A percentile compares a stretch with the other conserved stretches of the same genome.
These are phyloP conservation scores for Suillus tomentosus DNA, from an alignment of 768 basidiomycete species.

Conservation along the genomic window DNA sequence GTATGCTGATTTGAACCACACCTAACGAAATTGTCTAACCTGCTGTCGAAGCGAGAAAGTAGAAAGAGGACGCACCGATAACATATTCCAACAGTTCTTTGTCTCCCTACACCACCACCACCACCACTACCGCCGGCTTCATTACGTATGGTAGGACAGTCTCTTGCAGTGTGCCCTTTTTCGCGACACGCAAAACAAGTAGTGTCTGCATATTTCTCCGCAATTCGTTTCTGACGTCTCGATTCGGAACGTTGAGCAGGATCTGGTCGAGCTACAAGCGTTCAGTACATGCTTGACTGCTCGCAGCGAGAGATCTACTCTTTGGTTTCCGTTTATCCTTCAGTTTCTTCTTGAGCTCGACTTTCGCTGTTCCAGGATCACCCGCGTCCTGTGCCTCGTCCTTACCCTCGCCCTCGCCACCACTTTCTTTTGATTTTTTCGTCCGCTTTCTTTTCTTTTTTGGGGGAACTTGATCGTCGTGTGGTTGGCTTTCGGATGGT, in stretches of 20 bases:
- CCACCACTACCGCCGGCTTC: background rate
- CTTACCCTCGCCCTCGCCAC: constrained; percentile 19
- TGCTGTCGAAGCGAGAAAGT: background rate
- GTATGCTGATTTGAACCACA: constrained; percentile 82
- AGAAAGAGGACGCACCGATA: constrained; percentile 55
- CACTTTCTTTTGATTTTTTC: constrained; percentile 41
- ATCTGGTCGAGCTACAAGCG: constrained; percentile 21
- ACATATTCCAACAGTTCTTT: constrained; percentile 55
- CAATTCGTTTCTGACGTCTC: constrained; percentile 64
- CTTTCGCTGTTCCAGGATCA: constrained; percentile 25
- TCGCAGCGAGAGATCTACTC: constrained; percentile 20
- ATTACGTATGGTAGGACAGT: constrained; percentile 61
- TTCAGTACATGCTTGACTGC: constrained; percentile 2
- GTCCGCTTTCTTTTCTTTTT: constrained; percentile 65
- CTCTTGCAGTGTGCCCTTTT: constrained; percentile 79
- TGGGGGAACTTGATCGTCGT: constrained; percentile 28
- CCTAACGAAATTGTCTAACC: constrained; percentile 39
- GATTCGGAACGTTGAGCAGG: constrained; percentile 48
- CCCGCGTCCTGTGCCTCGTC: constrained; percentile 15
- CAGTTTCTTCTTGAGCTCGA: constrained; percentile 20
- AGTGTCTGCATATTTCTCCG: constrained; percentile 56
- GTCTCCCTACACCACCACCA: constrained; percentile 30
- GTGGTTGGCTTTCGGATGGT: constrained; percentile 12
- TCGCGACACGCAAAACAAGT: constrained; percentile 88
- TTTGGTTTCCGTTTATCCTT: constrained; percentile 31